phyloP scores from a whole-genome alignment of 139 green algal species.

The Edaphochlamys debaryana region DNA sequence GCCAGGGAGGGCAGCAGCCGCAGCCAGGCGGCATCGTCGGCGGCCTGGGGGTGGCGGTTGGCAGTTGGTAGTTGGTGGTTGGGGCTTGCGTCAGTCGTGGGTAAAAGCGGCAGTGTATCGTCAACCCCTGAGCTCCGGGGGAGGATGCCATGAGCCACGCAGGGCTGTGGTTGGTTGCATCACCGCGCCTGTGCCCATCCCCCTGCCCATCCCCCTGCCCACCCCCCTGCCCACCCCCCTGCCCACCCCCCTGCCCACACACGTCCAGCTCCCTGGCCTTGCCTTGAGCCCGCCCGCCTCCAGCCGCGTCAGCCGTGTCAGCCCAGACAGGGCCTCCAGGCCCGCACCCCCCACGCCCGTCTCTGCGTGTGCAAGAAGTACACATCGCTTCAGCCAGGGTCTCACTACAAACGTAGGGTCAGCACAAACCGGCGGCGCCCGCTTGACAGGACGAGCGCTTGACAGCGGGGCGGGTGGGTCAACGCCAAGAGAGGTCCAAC shows the following conservation, averaged over 20 bases:
- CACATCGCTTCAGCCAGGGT: not conserved
- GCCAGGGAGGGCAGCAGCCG: conserved; percentile 4
- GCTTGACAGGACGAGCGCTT: no score
- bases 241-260: not conserved
- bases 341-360: not conserved
- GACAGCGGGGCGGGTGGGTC: no score
- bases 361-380: not conserved
- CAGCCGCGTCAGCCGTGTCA: conserved; percentile 3
- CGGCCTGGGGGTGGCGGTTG: not conserved
- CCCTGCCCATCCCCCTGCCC: not conserved
- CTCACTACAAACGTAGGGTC: no score
- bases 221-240: not conserved
- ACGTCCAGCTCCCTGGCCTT: not conserved
- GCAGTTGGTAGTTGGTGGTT: no score
- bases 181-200: no score
- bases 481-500: not conserved
- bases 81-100: not conserved
- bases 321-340: not conserved
- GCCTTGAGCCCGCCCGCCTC: conserved; percentile 14
- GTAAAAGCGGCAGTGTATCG: no score
- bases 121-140: no score
- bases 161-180: no score
- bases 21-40: not conserved
- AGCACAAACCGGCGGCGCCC: no score
- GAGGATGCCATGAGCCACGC: no score